phyloP scores from a whole-genome alignment of 2,329 filamentous ascomycete species.

The Bipolaris zeicola region DNA sequence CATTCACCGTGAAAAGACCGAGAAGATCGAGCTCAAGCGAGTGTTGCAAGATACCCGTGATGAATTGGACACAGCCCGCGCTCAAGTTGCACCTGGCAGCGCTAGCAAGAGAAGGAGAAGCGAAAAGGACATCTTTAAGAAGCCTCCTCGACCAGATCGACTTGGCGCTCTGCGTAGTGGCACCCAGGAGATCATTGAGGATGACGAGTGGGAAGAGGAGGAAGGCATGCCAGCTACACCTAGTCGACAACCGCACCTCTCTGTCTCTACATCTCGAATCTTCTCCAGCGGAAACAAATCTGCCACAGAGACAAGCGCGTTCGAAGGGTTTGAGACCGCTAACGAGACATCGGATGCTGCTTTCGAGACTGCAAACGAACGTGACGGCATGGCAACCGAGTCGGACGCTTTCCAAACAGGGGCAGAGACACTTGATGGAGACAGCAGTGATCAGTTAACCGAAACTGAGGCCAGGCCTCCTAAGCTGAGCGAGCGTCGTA shows the following conservation, averaged over 20 bases:
- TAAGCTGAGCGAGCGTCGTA: conserved; percentile 37
- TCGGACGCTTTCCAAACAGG: conserved; percentile 96
- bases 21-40: conserved; percentile 93
- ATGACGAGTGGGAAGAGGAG: conserved; percentile 85
- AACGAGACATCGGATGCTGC: conserved; percentile 70
- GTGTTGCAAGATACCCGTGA: conserved; percentile 95
- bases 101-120: conserved; percentile 63
- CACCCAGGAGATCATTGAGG: conserved; percentile 79
- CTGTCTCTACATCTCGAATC: conserved; percentile 37
- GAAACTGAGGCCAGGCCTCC: conserved; percentile 73
- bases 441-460: conserved; percentile 79
- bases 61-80: conserved; percentile 76
- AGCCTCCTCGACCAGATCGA: conserved; percentile 71
- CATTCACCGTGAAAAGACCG: conserved; percentile 96
- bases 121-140: conserved; percentile 70
- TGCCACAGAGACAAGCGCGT: conserved; percentile 51
- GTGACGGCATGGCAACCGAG: conserved; percentile 70
- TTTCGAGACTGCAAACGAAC: conserved; percentile 79
- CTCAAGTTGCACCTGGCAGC: conserved; percentile 52
- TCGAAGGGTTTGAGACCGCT: conserved; percentile 78
- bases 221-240: conserved; percentile 62
- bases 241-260: conserved; percentile 49
- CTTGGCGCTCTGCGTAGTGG: conserved; percentile 75
- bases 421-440: conserved; percentile 71
- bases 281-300: conserved; percentile 43